These are phyloP conservation scores for Setaria viridis DNA, from an alignment of 202 grass and related monocot species.

Conservation along the genomic window DNA sequence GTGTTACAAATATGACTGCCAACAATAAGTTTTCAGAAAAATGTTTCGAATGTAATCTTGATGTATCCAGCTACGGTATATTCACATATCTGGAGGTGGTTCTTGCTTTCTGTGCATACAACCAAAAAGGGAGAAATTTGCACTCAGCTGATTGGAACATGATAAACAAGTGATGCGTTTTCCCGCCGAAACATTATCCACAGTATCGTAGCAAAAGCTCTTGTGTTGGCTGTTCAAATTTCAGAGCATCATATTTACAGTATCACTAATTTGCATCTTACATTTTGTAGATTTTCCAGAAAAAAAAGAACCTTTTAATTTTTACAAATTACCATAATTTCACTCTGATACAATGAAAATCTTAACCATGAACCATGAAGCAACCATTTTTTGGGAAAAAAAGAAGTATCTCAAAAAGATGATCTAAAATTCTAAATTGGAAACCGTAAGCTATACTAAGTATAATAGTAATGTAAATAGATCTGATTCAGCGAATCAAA, in stretches of 20 bases:
- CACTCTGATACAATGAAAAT: neutral
- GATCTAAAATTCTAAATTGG: slow-evolving; percentile 4
- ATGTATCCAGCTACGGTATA: neutral
- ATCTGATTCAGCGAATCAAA: neutral
- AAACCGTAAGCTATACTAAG: neutral
- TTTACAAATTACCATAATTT: neutral
- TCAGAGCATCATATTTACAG: neutral
- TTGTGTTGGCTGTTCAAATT: slow-evolving; percentile 28
- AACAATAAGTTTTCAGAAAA: slow-evolving; percentile 24
- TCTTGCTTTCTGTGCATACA: slow-evolving; percentile 19
- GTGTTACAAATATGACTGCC: neutral
- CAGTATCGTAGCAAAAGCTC: neutral
- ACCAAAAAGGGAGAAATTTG: slow-evolving; percentile 12
- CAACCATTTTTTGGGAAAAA: neutral
- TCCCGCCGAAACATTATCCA: slow-evolving; percentile 33
- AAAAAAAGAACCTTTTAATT: neutral
- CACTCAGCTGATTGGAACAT: neutral
- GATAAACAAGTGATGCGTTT: slow-evolving; percentile 14
- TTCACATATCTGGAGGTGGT: slow-evolving; percentile 3
- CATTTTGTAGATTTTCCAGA: neutral
- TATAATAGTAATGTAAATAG: neutral
- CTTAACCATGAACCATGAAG: neutral
- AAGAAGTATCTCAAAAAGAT: slow-evolving; percentile 19
- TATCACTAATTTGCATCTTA: neutral
- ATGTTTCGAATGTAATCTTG: slow-evolving; percentile 2